phyloP scores from a whole-genome alignment of 2,329 filamentous ascomycete species.

The Paracoccidioides brasiliensis region DNA sequence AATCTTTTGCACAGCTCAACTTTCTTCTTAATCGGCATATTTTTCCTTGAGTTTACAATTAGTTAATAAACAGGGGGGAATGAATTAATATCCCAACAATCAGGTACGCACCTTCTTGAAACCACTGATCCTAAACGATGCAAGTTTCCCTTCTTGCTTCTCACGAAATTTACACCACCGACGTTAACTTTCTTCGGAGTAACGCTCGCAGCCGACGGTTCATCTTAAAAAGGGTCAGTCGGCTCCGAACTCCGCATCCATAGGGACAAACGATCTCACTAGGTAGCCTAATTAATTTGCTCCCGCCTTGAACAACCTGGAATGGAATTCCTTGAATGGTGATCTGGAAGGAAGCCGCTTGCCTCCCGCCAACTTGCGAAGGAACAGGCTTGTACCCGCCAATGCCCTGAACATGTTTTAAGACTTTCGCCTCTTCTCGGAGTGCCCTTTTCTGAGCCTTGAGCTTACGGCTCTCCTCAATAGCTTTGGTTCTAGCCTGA shows the following conservation, averaged over 20 bases:
- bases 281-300: constrained; percentile 62
- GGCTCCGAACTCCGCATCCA: constrained; percentile 20
- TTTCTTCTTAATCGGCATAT: constrained; percentile 50
- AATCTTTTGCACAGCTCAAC: constrained; percentile 59
- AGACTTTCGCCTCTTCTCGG: constrained; percentile 34
- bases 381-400: constrained; percentile 11
- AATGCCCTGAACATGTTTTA: constrained; percentile 26
- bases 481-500: constrained; percentile 54
- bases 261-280: constrained; percentile 40
- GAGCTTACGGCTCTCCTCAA: constrained; percentile 50
- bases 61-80: background rate
- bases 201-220: constrained; percentile 46
- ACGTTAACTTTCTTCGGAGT: constrained; percentile 64
- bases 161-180: constrained; percentile 67
- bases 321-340: constrained; percentile 61
- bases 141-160: constrained; percentile 79
- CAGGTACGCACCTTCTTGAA: constrained; percentile 53
- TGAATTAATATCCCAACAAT: background rate
- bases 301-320: constrained; percentile 59
- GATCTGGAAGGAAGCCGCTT: constrained; percentile 46
- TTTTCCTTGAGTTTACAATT: constrained; percentile 19
- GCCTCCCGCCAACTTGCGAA: constrained; percentile 15
- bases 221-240: constrained; percentile 37
- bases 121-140: constrained; percentile 64
- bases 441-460: constrained; percentile 44